Conservation (phyloP, 106 monocot species). For the Narthecium ossifragum region DNA sequence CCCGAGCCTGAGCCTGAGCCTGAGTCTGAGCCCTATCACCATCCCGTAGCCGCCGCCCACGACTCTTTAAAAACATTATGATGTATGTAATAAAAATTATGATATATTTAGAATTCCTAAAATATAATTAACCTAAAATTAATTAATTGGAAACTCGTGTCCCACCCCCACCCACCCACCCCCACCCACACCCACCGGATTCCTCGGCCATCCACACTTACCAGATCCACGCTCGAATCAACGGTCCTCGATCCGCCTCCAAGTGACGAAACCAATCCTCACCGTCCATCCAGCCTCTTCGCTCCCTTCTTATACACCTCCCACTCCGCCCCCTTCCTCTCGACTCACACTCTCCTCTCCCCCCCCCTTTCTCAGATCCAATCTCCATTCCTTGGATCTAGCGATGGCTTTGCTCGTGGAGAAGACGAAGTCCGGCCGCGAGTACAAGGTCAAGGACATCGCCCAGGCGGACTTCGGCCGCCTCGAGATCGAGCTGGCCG, state of each 20-base stretch:
- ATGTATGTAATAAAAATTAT: too few relatives aligned
- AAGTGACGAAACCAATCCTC: too few relatives aligned
- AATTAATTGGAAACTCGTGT: too few relatives aligned
- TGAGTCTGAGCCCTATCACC: too few relatives aligned
- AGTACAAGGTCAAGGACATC: constrained; percentile 92
- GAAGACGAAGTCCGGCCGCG: constrained; percentile 69
- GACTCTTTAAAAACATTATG: too few relatives aligned
- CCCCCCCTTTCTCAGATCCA: not conserved
- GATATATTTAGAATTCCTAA: too few relatives aligned
- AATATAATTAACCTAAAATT: too few relatives aligned
- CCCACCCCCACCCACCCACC: too few relatives aligned
- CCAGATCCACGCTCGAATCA: not conserved
- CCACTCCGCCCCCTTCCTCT: not conserved
- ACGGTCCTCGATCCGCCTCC: not conserved
- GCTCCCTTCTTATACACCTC: constrained; percentile 6
- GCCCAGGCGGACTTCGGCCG: constrained; percentile 88
- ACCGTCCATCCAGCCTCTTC: constrained; percentile 6
- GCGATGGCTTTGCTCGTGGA: constrained; percentile 56
- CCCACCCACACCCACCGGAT: not conserved
- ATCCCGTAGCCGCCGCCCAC: too few relatives aligned
- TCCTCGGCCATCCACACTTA: not conserved
- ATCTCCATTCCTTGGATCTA: not conserved
- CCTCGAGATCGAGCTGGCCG: constrained; percentile 90
- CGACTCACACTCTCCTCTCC: constrained; percentile 2
- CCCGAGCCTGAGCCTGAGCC: too few relatives aligned